A percentile compares a stretch with the other conserved stretches of the same genome.
These are phyloP conservation scores for Leccinum cinnamomeum DNA, from an alignment of 1,284 basidiomycete genomes.

Conservation along the genomic window DNA sequence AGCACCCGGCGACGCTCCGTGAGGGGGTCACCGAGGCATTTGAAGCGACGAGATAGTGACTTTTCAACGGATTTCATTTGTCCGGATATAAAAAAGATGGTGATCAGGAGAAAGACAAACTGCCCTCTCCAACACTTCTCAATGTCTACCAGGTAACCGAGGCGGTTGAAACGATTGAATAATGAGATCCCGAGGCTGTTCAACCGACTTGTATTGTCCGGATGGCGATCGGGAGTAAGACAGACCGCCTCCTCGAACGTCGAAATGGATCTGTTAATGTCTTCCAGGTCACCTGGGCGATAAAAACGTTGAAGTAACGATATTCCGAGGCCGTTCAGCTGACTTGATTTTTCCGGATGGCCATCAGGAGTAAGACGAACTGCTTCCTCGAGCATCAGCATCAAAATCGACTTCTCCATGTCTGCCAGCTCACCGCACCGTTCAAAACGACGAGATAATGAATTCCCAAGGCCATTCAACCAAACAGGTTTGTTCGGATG, in stretches of 20 bases:
- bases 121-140: neutral
- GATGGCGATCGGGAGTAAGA: neutral
- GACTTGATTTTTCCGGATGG: neutral
- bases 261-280: neutral
- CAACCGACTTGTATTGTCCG: neutral
- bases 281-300: neutral
- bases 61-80: neutral
- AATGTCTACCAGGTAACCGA: neutral
- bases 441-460: neutral
- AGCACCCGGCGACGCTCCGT: conserved; percentile 1
- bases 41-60: neutral
- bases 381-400: neutral
- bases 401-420: neutral
- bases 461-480: neutral
- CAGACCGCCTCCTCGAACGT: neutral
- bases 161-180: neutral
- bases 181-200: neutral
- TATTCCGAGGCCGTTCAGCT: neutral
- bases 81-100: neutral
- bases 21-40: conserved; percentile 1
- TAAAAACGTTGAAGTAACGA: neutral
- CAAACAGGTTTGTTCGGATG: neutral
- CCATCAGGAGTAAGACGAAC: neutral
- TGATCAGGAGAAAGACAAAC: neutral
- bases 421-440: neutral